phyloP scores from a whole-genome alignment of 805 yeast genomes.

The Maudiozyma turicensis region DNA sequence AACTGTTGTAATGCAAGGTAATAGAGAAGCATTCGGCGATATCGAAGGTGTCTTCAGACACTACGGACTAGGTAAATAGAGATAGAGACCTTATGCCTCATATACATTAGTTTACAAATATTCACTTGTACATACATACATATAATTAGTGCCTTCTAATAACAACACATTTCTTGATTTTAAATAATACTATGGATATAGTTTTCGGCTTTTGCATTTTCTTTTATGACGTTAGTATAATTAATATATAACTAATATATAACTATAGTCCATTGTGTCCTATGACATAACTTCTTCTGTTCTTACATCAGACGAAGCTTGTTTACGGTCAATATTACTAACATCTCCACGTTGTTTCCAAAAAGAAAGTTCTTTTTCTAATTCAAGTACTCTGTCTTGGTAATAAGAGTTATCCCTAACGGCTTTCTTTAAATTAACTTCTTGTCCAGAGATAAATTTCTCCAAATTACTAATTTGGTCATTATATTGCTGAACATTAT shows the following conservation, averaged over 20 bases:
- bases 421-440: constrained; percentile 35
- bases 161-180: too few species aligned
- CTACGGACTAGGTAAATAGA: constrained; percentile 58
- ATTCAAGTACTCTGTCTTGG: constrained; percentile 40
- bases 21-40: constrained; percentile 78
- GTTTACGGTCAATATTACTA: constrained; percentile 5
- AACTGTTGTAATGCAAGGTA: constrained; percentile 86
- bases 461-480: constrained; percentile 36
- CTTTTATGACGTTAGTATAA: too few species aligned
- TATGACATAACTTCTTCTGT: constrained; percentile 7
- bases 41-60: constrained; percentile 51
- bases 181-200: too few species aligned
- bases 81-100: neutral
- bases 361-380: constrained; percentile 49
- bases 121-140: neutral
- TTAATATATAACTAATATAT: too few species aligned
- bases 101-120: neutral
- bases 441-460: constrained; percentile 36
- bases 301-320: neutral
- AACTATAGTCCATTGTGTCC: too few species aligned
- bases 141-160: neutral
- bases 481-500: constrained; percentile 38
- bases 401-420: constrained; percentile 49
- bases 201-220: too few species aligned
- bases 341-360: constrained; percentile 37